Base-by-base conservation (phyloP, 2,329 filamentous ascomycete genomes). In the Hypoxylon sp. region DNA sequence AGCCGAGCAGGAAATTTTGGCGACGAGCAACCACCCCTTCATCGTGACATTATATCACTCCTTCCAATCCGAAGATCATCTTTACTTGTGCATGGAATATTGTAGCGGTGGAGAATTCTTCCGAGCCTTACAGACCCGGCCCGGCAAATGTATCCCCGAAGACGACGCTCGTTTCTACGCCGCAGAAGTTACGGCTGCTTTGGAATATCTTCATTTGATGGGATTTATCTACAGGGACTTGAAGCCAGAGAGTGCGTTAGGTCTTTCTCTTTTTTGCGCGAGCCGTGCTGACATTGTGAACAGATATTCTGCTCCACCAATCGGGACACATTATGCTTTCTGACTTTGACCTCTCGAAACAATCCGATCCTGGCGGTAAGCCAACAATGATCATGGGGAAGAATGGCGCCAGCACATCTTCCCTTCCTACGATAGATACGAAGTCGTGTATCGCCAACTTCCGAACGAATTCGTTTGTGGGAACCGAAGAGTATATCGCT, bases 321-420 rank as follows among this genome's bases (percentile, higher is more conserved):
- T 98, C 96, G n/a, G 96, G 96, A 14, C 96, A 99, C 80, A 99
- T 99, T 74, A 99, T 99, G 96, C 87, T 99, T 78, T 98, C 96
- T 66, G 96, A 99, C 82, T 99, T 99, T 80, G 96, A 99, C 80
- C 82, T 99, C 67, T 97, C 94, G 8, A 99, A 99, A 81, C 96
- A 99, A 81, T 99, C 96, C 5, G 96, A 96, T 71, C 90, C 93
- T 14, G 96, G 94, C 75, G 96, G 96, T 81, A 95, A 95, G 76
- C 96, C 96, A 51, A 97, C 94, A 23, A 98, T 99, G 95, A 97
- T 99, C 75, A 87, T 97, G 66, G 93, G 92, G 71, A 94, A 93
- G 78, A 94, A 92, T 72, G 94, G 94, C 56, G 90, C 93, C 39
- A 95, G 93, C 58, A 91, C 92, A 6, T 93, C 90, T 66, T 94